phyloP scores from a whole-genome alignment of 139 green algal genomes.

The Chlamydomonas schloesseri region DNA sequence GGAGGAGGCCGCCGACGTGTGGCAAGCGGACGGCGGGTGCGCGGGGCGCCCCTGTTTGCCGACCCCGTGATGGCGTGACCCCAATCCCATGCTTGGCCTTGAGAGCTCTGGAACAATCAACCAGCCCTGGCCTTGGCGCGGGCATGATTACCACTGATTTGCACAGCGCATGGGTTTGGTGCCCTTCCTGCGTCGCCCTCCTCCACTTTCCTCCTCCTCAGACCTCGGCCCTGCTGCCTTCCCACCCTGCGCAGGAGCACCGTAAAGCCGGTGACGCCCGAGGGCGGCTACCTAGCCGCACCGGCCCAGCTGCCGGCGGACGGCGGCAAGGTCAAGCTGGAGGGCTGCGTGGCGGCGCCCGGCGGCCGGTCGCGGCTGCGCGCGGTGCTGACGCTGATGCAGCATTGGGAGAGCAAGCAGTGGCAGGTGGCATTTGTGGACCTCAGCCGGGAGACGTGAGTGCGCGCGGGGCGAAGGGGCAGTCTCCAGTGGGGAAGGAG shows the following conservation, averaged over 20 bases:
- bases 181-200: background rate
- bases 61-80: no score
- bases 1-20: constrained; percentile 51
- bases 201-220: no score
- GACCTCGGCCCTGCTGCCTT: no score
- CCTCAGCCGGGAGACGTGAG: constrained; percentile 63
- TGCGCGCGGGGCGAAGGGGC: no score
- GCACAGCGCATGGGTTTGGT: background rate
- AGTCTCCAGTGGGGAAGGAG: no score
- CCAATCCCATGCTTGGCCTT: no score
- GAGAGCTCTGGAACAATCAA: no score
- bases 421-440: constrained; percentile 58
- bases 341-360: constrained; percentile 28
- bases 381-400: constrained; percentile 60
- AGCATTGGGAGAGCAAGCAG: constrained; percentile 19
- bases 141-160: no score
- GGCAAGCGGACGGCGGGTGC: constrained; percentile 7
- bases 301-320: constrained; percentile 40
- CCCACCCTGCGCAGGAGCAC: no score
- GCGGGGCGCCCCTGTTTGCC: no score
- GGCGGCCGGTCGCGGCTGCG: constrained; percentile 44
- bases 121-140: background rate
- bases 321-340: constrained; percentile 24
- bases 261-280: constrained; percentile 3
- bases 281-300: constrained; percentile 50